Evolutionary conservation across 805 yeast species (phyloP).

Genomic region (Ascoidea tarda): DNA sequence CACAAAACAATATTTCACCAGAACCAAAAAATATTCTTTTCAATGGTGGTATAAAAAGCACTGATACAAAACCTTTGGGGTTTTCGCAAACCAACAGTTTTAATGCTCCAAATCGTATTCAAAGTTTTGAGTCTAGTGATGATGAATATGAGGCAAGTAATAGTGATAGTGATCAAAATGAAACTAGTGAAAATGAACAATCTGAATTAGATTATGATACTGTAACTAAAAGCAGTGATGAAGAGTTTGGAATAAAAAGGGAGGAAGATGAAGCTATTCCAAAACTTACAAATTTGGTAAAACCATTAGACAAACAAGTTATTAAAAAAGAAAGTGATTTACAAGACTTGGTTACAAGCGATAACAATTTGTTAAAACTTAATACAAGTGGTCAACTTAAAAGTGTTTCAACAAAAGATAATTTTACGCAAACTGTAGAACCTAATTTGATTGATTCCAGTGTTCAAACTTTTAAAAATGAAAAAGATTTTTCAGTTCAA

Average conservation of each 20-base stretch:
- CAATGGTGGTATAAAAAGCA: too few species aligned
- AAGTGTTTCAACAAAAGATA: too few species aligned
- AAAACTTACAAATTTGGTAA: background rate
- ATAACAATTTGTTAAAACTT: too few species aligned
- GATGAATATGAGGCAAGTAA: background rate
- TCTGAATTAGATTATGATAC: too few species aligned
- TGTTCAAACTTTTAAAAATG: background rate
- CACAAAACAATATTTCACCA: too few species aligned
- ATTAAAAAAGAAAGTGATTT: background rate
- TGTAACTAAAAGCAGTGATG: background rate
- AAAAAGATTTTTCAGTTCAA: background rate
- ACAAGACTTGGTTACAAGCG: background rate
- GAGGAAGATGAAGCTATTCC: background rate
- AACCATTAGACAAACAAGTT: background rate
- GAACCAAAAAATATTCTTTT: too few species aligned
- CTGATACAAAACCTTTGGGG: too few species aligned
- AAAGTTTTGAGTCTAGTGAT: background rate
- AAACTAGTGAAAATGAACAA: background rate
- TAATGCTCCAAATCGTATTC: background rate
- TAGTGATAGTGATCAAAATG: background rate
- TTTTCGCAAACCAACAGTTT: too few species aligned
- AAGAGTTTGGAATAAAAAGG: background rate
- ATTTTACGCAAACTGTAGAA: too few species aligned
- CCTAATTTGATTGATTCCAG: background rate
- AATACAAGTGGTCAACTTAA: too few species aligned